Conservation (phyloP, 2,329 filamentous ascomycete species). For the Pyrenochaeta sp. region DNA sequence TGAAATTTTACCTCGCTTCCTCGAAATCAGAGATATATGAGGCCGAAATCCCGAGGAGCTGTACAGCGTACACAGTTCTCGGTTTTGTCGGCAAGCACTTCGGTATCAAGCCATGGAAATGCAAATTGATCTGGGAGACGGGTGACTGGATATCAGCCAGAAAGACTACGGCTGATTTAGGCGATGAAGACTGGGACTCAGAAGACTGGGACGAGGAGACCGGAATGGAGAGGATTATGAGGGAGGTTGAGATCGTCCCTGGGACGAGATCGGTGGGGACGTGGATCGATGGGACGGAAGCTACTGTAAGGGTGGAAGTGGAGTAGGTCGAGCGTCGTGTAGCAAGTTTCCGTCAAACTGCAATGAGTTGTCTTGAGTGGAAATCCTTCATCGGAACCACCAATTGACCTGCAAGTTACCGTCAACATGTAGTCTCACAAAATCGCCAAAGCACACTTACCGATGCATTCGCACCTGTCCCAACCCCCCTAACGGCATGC, state of each 20-base stretch:
- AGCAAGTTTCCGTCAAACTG: neutral
- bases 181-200: slow-evolving; percentile 58
- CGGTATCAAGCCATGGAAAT: slow-evolving; percentile 66
- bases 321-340: slow-evolving; percentile 10
- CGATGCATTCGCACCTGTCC: slow-evolving; percentile 65
- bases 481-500: slow-evolving; percentile 79
- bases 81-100: slow-evolving; percentile 80
- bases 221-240: slow-evolving; percentile 76
- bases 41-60: slow-evolving; percentile 73
- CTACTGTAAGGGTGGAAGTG: slow-evolving; percentile 73
- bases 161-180: slow-evolving; percentile 66
- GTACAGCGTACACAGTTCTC: slow-evolving; percentile 83
- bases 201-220: slow-evolving; percentile 57
- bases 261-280: slow-evolving; percentile 84
- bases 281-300: slow-evolving; percentile 78
- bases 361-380: neutral
- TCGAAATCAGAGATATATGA: slow-evolving; percentile 24
- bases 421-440: slow-evolving; percentile 26
- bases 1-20: slow-evolving; percentile 60
- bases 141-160: slow-evolving; percentile 84
- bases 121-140: slow-evolving; percentile 84
- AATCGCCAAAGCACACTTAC: slow-evolving; percentile 46
- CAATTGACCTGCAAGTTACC: slow-evolving; percentile 68
- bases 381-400: slow-evolving; percentile 73
- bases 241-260: slow-evolving; percentile 81